These are phyloP conservation scores for Polytrichum formosum DNA, from an alignment of 225 moss, liverwort and hornwort genomes.

Conservation along the genomic window DNA sequence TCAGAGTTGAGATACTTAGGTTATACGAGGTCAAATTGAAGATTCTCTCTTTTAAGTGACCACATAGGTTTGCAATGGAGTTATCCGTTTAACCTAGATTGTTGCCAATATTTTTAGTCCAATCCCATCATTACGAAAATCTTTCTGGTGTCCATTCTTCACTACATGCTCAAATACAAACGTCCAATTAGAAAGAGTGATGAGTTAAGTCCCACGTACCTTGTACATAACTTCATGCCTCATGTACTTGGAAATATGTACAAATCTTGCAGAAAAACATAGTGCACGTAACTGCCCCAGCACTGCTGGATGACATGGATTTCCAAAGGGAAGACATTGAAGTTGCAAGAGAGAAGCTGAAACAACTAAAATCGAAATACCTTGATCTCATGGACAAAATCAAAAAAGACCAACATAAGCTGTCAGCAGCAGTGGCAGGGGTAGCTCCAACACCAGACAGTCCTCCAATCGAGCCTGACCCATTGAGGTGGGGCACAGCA, in stretches of 20 bases:
- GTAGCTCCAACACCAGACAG: background rate
- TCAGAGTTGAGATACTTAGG: too few relatives aligned
- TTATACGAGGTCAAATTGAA: too few relatives aligned
- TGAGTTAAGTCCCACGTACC: too few relatives aligned
- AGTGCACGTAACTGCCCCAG: constrained; percentile 56
- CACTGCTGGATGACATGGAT: constrained; percentile 74
- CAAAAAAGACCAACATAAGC: background rate
- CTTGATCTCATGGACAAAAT: constrained; percentile 23
- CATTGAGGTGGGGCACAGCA: constrained; percentile 31
- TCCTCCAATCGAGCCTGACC: background rate
- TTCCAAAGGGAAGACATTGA: constrained; percentile 65
- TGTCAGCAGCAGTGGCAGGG: background rate
- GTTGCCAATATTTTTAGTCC: too few relatives aligned
- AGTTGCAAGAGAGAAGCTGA: constrained; percentile 35
- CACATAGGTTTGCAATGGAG: too few relatives aligned
- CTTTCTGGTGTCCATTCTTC: too few relatives aligned
- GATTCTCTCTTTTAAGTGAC: too few relatives aligned
- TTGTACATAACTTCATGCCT: too few relatives aligned
- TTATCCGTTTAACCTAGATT: too few relatives aligned
- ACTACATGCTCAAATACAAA: too few relatives aligned
- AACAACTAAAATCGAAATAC: constrained; percentile 49
- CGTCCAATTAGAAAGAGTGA: too few relatives aligned
- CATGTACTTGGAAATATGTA: background rate
- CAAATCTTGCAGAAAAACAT: constrained; percentile 58
- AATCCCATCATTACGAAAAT: too few relatives aligned